Percentiles rank a stretch among this genome's conserved stretches.
Conservation (phyloP, 2,329 filamentous ascomycete species). For the Fusarium virguliforme region DNA sequence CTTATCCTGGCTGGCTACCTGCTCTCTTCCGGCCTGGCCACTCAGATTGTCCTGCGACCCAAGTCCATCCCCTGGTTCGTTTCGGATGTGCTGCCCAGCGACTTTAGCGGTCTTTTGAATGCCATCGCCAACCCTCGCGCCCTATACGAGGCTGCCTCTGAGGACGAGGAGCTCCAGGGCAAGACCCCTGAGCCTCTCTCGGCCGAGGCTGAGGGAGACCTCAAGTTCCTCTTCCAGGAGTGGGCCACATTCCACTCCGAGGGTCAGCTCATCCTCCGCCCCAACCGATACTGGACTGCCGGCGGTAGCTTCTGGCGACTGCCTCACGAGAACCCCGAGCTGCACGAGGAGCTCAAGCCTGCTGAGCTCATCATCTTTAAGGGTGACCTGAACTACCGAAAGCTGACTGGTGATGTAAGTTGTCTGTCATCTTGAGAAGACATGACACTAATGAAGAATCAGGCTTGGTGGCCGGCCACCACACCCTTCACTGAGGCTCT, state of each 20-base stretch:
- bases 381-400: conserved; percentile 96
- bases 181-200: conserved; percentile 75
- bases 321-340: conserved; percentile 75
- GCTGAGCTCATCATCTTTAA: conserved; percentile 96
- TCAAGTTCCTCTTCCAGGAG: conserved; percentile 84
- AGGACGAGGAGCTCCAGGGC: conserved; percentile 74
- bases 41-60: conserved; percentile 88
- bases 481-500: conserved; percentile 90
- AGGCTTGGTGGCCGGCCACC: conserved; percentile 81
- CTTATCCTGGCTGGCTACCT: conserved; percentile 93
- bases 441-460: conserved; percentile 27
- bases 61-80: conserved; percentile 99
- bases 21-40: conserved; percentile 87
- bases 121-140: conserved; percentile 82
- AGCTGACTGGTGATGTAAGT: conserved; percentile 88
- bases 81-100: conserved; percentile 89
- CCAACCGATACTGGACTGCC: conserved; percentile 93
- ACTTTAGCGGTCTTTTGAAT: conserved; percentile 87
- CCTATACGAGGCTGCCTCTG: conserved; percentile 84
- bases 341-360: conserved; percentile 84
- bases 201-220: conserved; percentile 75
- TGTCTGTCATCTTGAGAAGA: not conserved
- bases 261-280: conserved; percentile 85
- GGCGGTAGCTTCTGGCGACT: conserved; percentile 91
- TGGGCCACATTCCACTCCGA: conserved; percentile 87